phyloP scores from a whole-genome alignment of 352 stramenopile species.

The Globisporangium radiosum region DNA sequence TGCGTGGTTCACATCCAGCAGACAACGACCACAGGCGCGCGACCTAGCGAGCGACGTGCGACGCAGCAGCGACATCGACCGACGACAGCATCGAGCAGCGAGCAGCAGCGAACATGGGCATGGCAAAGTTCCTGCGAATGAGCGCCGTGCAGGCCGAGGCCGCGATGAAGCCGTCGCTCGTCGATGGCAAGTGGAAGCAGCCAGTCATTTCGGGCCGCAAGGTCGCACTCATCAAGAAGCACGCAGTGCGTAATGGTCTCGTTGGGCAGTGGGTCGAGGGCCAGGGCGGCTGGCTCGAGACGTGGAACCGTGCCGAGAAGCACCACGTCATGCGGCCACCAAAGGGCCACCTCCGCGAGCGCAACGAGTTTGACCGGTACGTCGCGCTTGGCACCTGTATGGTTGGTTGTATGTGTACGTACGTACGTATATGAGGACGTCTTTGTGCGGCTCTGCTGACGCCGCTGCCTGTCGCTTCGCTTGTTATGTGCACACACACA shows the following conservation, averaged over 20 bases:
- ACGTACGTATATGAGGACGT: too few species aligned
- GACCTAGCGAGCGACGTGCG: constrained; percentile 4
- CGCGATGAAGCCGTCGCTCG: constrained; percentile 70
- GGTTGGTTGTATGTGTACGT: neutral
- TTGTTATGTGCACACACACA: constrained; percentile 1
- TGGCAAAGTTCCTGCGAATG: constrained; percentile 75
- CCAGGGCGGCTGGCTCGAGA: constrained; percentile 75
- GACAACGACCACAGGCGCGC: neutral
- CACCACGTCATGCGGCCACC: constrained; percentile 81
- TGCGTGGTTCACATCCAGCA: neutral
- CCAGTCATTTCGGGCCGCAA: constrained; percentile 75
- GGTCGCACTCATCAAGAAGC: constrained; percentile 79
- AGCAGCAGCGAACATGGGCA: constrained; percentile 13
- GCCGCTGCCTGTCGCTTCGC: neutral
- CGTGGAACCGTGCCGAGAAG: constrained; percentile 72
- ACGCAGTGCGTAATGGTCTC: constrained; percentile 60
- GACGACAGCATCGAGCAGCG: constrained; percentile 9
- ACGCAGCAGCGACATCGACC: constrained; percentile 3
- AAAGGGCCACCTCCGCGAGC: constrained; percentile 76
- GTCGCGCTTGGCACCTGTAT: constrained; percentile 5
- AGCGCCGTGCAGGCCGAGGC: constrained; percentile 62
- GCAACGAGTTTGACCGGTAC: constrained; percentile 77
- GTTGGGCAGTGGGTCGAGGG: constrained; percentile 71
- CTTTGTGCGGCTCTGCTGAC: neutral
- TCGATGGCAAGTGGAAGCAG: constrained; percentile 84